Evolutionary conservation across 2,329 filamentous ascomycete species (phyloP), one percentile per base, ranked within the genome.

Genomic region (Juglanconis juglandina): DNA sequence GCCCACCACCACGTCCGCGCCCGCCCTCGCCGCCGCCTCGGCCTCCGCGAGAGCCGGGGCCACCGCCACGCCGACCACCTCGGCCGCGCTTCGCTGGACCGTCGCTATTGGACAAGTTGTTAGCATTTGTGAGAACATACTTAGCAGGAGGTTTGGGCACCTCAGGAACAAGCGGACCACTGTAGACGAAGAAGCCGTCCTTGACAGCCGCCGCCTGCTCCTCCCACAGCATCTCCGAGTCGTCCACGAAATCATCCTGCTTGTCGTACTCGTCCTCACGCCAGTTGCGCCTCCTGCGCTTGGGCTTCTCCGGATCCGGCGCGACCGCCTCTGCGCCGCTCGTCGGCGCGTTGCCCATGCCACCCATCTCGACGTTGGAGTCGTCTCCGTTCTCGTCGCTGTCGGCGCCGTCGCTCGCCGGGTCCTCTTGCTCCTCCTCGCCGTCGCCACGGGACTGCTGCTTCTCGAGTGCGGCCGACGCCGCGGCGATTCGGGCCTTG

Each of bases 151-250:
- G 81, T 75, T 95, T 94, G 76, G 96, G 90, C 30, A 88, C 90
- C 74, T 96, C 92, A 5, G 90, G 90, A 30, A 98, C 85, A 51
- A 99, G 79, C 8, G 94, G 94, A 3, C 95, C 95, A 63, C 91
- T 96, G 75, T 97, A 99, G 1, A 99, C 95, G 72, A 98, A 99
- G 78, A 98, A 99, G 1, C 95, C 95, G 71, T 98, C 95, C 67
- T 94, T 91, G 66, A 91, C 94, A 51, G 95, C 93, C 4, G 94
- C 92, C 6, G 94, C 94, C 71, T 96, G 91, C 70, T 96, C 92
- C 75, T 98, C 92, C 94, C 94, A 98, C 0, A 96, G 82, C 70
- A 97, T 75, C 73, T 99, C 95, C 1, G 92, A 96, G 71, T 99
- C 95, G 69, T 99, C 95, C 59, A 94, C 86, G 74, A 94, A 94